These are phyloP conservation scores for Solanum hybrid DNA, from an alignment of 305 asterid species.

Conservation along the genomic window DNA sequence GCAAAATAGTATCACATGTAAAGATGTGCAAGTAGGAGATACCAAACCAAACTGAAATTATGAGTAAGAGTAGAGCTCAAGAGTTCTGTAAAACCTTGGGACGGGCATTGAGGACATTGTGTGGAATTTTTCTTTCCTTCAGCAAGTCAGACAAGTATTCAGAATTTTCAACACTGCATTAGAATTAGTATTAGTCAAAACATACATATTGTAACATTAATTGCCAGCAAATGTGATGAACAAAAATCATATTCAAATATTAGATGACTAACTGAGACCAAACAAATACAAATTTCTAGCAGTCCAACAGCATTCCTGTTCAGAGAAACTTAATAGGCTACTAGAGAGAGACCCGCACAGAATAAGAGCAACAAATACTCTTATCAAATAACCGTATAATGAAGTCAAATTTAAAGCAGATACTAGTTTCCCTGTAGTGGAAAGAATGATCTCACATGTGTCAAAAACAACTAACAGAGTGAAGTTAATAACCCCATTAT, in stretches of 20 bases:
- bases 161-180: conserved; percentile 93
- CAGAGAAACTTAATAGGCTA: not conserved
- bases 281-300: not conserved
- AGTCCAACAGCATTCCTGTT: not conserved
- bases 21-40: conserved; percentile 2
- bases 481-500: not conserved
- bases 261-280: not conserved
- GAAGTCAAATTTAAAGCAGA: not conserved
- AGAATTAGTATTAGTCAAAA: not conserved
- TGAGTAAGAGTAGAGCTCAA: not conserved
- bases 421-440: not conserved
- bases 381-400: not conserved
- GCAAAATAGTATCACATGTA: conserved; percentile 7
- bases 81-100: conserved; percentile 60
- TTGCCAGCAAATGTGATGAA: not conserved
- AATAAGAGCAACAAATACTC: not conserved
- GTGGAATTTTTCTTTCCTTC: conserved; percentile 70
- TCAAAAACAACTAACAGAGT: not conserved
- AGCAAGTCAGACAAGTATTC: conserved; percentile 72
- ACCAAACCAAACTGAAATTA: conserved; percentile 3
- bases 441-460: not conserved
- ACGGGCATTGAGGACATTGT: conserved; percentile 95
- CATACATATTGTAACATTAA: conserved; percentile 16
- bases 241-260: not conserved
- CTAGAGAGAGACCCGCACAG: not conserved